Conservation (phyloP, 176 grass and related monocot species). For the maize (Zea mays) region DNA sequence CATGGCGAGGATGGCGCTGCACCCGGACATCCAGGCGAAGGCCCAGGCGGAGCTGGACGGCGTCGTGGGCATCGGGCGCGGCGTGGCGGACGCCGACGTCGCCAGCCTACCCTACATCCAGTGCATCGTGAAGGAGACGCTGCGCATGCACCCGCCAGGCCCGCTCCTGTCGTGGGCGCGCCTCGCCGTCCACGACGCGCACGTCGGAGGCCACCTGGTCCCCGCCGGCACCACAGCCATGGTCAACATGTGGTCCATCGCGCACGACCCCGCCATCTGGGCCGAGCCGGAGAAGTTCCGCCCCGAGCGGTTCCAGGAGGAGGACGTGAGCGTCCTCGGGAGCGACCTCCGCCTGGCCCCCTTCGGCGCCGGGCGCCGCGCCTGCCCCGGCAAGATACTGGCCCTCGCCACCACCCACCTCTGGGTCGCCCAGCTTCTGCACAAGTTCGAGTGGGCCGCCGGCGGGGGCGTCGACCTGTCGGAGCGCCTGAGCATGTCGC, state of each 20-base stretch:
- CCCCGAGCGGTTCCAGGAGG: conserved; percentile 59
- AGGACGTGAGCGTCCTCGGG: conserved; percentile 68
- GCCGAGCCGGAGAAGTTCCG: conserved; percentile 49
- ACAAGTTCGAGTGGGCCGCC: conserved; percentile 47
- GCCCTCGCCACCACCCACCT: conserved; percentile 67
- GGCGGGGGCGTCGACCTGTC: conserved; percentile 53
- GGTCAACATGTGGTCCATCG: conserved; percentile 95
- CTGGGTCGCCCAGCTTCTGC: conserved; percentile 72
- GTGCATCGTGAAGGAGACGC: conserved; percentile 68
- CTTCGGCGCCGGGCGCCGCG: conserved; percentile 69
- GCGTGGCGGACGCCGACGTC: conserved; percentile 55
- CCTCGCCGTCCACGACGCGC: conserved; percentile 59
- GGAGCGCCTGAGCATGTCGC: conserved; percentile 71
- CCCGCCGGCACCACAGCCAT: conserved; percentile 82
- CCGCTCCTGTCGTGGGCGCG: conserved; percentile 88
- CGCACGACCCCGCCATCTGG: conserved; percentile 68
- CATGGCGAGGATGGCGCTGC: conserved; percentile 74
- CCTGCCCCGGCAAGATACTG: conserved; percentile 72
- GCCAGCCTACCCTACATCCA: conserved; percentile 62
- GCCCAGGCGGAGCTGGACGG: conserved; percentile 59
- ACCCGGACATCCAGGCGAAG: conserved; percentile 74
- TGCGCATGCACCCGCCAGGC: conserved; percentile 80
- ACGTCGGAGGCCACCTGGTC: conserved; percentile 60
- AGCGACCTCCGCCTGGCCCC: conserved; percentile 72
- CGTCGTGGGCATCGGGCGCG: conserved; percentile 31